Evolutionary conservation across 2,329 filamentous ascomycete genomes (phyloP).

Genomic region (Ophioceras dolichostomum): DNA sequence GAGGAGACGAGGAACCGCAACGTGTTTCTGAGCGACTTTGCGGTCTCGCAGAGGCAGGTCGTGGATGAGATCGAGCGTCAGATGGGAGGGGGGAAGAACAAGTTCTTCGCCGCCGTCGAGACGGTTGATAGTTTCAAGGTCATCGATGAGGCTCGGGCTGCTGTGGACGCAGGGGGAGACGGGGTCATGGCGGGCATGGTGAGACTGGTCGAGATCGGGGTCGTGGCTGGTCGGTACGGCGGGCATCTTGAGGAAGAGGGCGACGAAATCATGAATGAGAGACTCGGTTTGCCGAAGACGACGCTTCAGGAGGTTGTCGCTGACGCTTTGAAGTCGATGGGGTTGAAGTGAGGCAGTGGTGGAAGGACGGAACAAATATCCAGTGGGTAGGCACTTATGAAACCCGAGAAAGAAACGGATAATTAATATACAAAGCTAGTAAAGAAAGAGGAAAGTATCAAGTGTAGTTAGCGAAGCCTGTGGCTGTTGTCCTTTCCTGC

Average conservation of each 20-base stretch:
- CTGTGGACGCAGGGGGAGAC: conserved; percentile 10
- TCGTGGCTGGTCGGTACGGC: conserved; percentile 17
- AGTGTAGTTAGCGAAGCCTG: too few species aligned
- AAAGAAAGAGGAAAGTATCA: too few species aligned
- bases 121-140: conserved; percentile 13
- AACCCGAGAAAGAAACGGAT: too few species aligned
- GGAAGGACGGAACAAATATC: too few species aligned
- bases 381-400: too few species aligned
- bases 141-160: conserved; percentile 14
- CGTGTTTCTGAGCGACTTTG: conserved; percentile 20
- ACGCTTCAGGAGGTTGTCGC: conserved; percentile 13
- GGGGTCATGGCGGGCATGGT: conserved; percentile 10
- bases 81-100: conserved; percentile 12
- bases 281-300: conserved; percentile 13
- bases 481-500: too few species aligned
- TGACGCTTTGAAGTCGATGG: conserved; percentile 1
- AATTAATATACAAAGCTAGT: too few species aligned
- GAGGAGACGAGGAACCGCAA: conserved; percentile 20
- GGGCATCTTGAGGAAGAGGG: conserved; percentile 20
- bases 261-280: conserved; percentile 17
- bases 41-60: conserved; percentile 17
- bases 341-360: too few species aligned
- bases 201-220: conserved; percentile 18
- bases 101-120: conserved; percentile 14
- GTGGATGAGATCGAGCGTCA: conserved; percentile 32